Conservation (phyloP, 805 yeast genomes). For the Saturnispora besseyi region DNA sequence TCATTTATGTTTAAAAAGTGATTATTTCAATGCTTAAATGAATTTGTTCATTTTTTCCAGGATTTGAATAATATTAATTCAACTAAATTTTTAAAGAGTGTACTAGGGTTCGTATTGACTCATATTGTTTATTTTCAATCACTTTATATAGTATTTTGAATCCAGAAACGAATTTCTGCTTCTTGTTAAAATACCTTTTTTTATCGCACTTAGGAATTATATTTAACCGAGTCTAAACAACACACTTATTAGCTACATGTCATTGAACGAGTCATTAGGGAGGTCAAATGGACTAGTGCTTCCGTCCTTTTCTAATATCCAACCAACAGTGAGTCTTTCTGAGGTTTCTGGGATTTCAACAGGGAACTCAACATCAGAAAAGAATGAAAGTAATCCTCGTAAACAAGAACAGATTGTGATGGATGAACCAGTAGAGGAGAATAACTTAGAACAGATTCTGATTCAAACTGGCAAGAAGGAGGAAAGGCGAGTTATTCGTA, state of each 20-base stretch:
- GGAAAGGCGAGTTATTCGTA: not conserved
- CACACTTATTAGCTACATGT: not conserved
- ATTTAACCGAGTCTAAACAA: not conserved
- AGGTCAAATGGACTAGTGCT: conserved; percentile 10
- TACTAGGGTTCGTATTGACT: too few species aligned
- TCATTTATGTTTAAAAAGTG: too few species aligned
- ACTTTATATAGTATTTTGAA: too few species aligned
- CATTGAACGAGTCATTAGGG: conserved; percentile 8
- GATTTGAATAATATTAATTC: too few species aligned
- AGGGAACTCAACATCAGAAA: not conserved
- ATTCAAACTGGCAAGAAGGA: not conserved
- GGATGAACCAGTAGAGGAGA: not conserved
- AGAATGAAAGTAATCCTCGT: not conserved
- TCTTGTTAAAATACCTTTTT: not conserved
- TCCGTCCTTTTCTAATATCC: conserved; percentile 11
- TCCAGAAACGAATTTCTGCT: too few species aligned
- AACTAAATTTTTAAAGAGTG: too few species aligned
- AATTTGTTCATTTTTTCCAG: too few species aligned
- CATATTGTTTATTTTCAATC: too few species aligned
- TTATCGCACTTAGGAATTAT: not conserved
- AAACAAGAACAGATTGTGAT: not conserved
- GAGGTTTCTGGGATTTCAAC: conserved; percentile 5
- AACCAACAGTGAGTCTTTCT: conserved; percentile 14
- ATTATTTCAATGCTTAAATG: too few species aligned
- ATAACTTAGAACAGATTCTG: not conserved